Conservation (phyloP, 805 yeast genomes). For the Zygosaccharomyces bisporus region DNA sequence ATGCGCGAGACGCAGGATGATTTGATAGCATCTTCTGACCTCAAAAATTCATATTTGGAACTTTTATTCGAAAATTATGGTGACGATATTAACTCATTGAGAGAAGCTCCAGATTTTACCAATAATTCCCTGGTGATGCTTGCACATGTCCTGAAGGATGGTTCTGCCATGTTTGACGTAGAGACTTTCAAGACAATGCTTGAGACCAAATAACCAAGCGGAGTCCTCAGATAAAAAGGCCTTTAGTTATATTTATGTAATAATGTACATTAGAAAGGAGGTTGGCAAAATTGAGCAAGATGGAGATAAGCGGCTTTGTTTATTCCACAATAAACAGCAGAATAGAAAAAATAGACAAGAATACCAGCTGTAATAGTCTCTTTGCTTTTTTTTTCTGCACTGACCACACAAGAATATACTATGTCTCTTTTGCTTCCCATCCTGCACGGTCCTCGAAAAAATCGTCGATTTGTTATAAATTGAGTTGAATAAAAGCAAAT, state of each 20-base stretch:
- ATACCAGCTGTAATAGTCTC: too few species aligned
- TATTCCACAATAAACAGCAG: too few species aligned
- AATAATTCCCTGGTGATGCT: constrained; percentile 52
- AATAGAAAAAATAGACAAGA: background rate
- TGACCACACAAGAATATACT: too few species aligned
- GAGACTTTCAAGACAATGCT: constrained; percentile 41
- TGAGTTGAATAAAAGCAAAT: background rate
- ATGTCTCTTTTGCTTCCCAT: background rate
- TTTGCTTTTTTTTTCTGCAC: too few species aligned
- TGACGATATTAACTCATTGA: constrained; percentile 55
- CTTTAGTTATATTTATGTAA: constrained; percentile 10
- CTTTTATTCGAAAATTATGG: constrained; percentile 57
- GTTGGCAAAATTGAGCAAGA: too few species aligned
- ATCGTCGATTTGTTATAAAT: constrained; percentile 2
- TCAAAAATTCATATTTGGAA: constrained; percentile 48
- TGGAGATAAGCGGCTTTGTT: too few species aligned
- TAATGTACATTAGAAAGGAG: constrained; percentile 13
- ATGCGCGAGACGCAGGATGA: constrained; percentile 8
- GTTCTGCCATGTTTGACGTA: constrained; percentile 55
- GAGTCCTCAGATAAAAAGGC: background rate
- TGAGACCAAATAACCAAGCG: constrained; percentile 20
- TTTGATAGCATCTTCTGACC: background rate
- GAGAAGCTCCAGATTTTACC: constrained; percentile 62
- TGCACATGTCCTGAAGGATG: constrained; percentile 56
- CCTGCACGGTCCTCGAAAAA: background rate